Base-by-base conservation (phyloP, 306 rosid species). In the Neltuma alba region DNA sequence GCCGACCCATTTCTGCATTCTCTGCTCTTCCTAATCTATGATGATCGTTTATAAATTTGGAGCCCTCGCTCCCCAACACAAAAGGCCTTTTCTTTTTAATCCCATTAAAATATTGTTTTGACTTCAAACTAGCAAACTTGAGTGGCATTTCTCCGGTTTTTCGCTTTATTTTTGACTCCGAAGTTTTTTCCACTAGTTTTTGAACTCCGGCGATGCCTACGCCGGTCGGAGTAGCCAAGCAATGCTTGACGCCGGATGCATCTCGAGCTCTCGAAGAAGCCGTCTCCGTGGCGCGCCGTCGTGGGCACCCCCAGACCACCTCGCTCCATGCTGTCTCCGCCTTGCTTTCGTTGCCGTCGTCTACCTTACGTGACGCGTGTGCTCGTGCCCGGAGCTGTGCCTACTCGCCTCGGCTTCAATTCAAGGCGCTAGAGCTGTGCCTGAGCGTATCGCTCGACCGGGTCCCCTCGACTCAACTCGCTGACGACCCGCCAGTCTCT, bases 251-350 rank as follows among this genome's bases (percentile, higher is more conserved):
- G 0, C 21, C 90, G 4, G 99, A 96, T 7, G 96, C 99, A 0
- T 91, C 90, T 0, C 87, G 83, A 36, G 93, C 92, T 50, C 92
- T 96, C 6, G 96, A 93, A 88, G 97, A 96, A 82, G 97, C 99
- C 0, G 99, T 93, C 9, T 57, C 90, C 1, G 99, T 96, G 9
- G 99, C 99, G 1, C 92, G 97, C 54, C 92, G 97, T 1, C 91
- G 99, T 0, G 92, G 96, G 1, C 99, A 96, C 47, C 92, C 89
- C 0, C 99, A 93, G 34, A 96, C 97, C 40, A 93, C 98, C 40
- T 96, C 99, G 1, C 96, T 96, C 27, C 99, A 96, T 57, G 98
- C 97, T 0, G 84, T 96, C 12, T 91, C 98, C 2, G 98, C 99
- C 0, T 85, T 96, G 0, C 92, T 96, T 3, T 86, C 98, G 0